A percentile compares a stretch with the other conserved stretches of the same genome.
Conservation (phyloP, 345 rosid genomes). For the Sonneratia alba region DNA sequence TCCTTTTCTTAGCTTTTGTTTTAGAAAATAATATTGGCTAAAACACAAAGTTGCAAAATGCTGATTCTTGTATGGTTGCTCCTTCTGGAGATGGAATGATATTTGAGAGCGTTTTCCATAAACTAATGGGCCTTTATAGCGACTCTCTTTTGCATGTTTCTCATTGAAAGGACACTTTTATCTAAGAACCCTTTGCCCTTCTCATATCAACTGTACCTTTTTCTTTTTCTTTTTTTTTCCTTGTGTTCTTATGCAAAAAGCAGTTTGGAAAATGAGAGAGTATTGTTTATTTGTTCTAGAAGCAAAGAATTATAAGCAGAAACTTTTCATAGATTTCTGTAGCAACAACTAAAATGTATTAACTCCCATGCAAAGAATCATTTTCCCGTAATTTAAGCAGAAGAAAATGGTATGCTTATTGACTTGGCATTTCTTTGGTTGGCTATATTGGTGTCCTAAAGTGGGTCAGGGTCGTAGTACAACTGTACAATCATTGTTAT, state of each 20-base stretch:
- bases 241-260: no score
- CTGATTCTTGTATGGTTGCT: background rate
- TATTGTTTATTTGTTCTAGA: background rate
- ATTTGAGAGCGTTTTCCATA: background rate
- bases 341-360: background rate
- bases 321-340: background rate
- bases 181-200: no score
- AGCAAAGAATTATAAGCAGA: background rate
- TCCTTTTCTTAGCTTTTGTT: no score
- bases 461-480: constrained; percentile 99
- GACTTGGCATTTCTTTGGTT: constrained; percentile 1
- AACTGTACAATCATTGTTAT: constrained; percentile 57
- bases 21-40: no score
- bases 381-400: background rate
- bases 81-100: background rate
- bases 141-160: background rate
- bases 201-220: no score
- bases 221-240: no score
- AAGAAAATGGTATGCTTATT: background rate
- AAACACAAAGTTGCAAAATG: no score
- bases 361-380: background rate
- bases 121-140: background rate
- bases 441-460: constrained; percentile 17
- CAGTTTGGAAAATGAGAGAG: no score
- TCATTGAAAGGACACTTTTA: no score